Evolutionary conservation across 2,329 filamentous ascomycete species (phyloP).

Genomic region (Stachybotrys chartarum): DNA sequence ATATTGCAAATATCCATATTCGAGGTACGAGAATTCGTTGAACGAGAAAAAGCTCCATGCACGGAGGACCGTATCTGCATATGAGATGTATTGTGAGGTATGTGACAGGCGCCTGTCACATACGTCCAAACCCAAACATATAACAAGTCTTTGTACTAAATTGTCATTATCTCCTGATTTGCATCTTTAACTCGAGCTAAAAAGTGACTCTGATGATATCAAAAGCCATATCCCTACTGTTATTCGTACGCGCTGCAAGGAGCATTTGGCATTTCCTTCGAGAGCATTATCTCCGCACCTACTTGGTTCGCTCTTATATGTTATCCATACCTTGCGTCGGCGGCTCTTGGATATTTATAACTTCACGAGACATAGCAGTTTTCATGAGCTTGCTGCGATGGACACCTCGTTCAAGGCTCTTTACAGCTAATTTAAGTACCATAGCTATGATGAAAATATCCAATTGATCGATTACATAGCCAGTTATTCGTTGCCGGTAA

Average conservation of each 20-base stretch:
- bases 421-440: no score
- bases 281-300: not conserved
- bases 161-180: not conserved
- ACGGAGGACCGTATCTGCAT: not conserved
- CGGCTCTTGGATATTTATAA: no score
- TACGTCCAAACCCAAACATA: not conserved
- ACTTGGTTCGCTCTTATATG: not conserved
- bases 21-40: not conserved
- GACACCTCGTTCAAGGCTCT: no score
- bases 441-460: no score
- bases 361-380: no score
- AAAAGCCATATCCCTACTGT: not conserved
- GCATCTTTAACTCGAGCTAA: not conserved
- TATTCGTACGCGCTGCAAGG: not conserved
- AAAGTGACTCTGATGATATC: not conserved
- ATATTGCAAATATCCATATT: not conserved
- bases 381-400: no score
- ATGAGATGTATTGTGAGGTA: not conserved
- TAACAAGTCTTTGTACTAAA: not conserved
- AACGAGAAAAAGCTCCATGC: not conserved
- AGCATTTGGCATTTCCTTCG: not conserved
- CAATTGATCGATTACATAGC: no score
- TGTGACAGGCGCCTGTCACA: not conserved
- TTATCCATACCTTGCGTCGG: no score
- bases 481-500: no score